Evolutionary conservation across 2,329 filamentous ascomycete species (phyloP), one percentile per base, ranked within the genome.

Genomic region (Scedosporium boydii): DNA sequence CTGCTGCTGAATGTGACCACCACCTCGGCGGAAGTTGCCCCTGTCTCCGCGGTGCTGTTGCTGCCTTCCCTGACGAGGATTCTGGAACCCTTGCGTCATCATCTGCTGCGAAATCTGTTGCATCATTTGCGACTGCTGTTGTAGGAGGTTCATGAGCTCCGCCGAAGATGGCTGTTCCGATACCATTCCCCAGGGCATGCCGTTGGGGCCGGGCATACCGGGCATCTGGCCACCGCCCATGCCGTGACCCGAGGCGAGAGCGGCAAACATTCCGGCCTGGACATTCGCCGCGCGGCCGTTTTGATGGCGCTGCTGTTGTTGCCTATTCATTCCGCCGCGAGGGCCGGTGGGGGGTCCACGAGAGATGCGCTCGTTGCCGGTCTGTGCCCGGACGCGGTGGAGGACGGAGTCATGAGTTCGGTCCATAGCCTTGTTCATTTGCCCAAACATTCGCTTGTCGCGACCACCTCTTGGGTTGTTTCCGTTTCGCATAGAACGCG

Each of bases 71-170:
- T 75, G 72, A 46, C 73, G 60, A 64, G 70, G 76, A 62, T 68
- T 63, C 44, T 67, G 68, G 55, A 68, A 74, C 66, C 70, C 76
- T 70, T 70, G 77, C 71, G 82, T 83, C 71, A 88, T 79, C 67
- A 84, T 73, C 68, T 86, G 83, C 68, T 87, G 82, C 67, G 85
- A 83, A 69, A 91, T 80, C 69, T 93, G 88, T 62, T 86, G 84
- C 85, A 96, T 91, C 85, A 96, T 90, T 64, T 88, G 85, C 59
- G 90, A 90, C 70, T 96, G 91, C 71, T 96, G 90, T 74, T 96
- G 90, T 66, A 95, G 83, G 77, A 96, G 93, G 81, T 76, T 91
- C 82, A 76, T 89, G 78, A 73, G 84, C 77, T 75, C 80, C 68
- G 78, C 75, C 74, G 77, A 81, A 3, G 62, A 59, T 64, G 73